A percentile compares a stretch with the other conserved stretches of the same genome.
These are phyloP conservation scores for Cladorrhinum samala DNA, from an alignment of 495 filamentous ascomycete species.

Conservation along the genomic window DNA sequence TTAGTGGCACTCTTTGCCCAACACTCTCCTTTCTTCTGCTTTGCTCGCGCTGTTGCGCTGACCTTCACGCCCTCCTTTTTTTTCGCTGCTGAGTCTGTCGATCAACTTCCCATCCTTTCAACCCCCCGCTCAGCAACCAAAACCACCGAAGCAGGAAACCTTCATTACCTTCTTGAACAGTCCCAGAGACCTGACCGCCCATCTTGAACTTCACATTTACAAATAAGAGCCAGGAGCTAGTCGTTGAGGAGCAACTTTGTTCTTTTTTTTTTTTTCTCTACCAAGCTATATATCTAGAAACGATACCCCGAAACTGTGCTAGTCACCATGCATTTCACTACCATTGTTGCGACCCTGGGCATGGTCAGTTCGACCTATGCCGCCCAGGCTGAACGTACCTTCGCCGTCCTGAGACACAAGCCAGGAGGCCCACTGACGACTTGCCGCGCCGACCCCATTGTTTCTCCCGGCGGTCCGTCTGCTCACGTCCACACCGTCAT, in stretches of 20 bases:
- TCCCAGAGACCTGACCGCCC: slow-evolving; percentile 19
- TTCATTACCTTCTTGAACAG: slow-evolving; percentile 5
- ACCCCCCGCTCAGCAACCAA: not conserved
- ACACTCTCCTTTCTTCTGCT: not conserved
- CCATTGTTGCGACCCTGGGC: slow-evolving; percentile 18
- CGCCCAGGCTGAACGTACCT: slow-evolving; percentile 31
- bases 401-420: slow-evolving; percentile 41
- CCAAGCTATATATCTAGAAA: no score
- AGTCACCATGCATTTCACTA: slow-evolving; percentile 18
- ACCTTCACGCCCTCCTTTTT: not conserved
- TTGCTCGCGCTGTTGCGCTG: not conserved
- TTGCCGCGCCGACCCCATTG: slow-evolving; percentile 59
- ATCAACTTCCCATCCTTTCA: not conserved
- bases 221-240: not conserved
- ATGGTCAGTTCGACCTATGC: slow-evolving; percentile 26
- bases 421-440: slow-evolving; percentile 44
- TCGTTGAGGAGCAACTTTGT: slow-evolving; percentile 6
- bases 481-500: slow-evolving; percentile 62
- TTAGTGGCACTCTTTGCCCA: not conserved
- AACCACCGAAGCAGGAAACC: not conserved
- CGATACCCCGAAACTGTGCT: not conserved
- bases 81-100: not conserved
- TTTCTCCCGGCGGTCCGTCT: slow-evolving; percentile 51
- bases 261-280: not conserved
- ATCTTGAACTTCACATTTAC: not conserved